A percentile compares a stretch with the other conserved stretches of the same genome.
These are phyloP conservation scores for Lophiostoma macrostomum DNA, from an alignment of 495 filamentous ascomycete species.

Conservation along the genomic window DNA sequence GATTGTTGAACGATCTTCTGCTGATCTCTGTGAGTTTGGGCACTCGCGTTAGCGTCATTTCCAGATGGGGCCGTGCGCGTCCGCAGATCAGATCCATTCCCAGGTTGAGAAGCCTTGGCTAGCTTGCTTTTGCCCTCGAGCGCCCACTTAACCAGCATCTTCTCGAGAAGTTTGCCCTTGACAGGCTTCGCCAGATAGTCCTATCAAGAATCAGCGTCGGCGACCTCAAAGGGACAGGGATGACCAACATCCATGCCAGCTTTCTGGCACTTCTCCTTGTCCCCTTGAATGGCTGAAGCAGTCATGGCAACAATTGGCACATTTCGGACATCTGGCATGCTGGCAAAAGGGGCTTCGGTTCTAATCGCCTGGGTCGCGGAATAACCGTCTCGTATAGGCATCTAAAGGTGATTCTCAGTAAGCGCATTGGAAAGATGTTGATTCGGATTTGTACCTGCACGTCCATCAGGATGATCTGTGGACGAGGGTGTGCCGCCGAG, in stretches of 20 bases:
- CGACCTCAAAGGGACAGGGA: neutral
- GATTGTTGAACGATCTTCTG: conserved; percentile 9
- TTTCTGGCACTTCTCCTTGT: conserved; percentile 69
- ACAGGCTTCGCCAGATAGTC: conserved; percentile 81
- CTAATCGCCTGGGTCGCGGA: conserved; percentile 69
- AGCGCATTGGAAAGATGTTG: too few relatives aligned
- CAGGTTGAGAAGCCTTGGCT: conserved; percentile 1
- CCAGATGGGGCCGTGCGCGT: conserved; percentile 3
- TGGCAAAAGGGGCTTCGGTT: conserved; percentile 56
- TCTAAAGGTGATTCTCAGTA: conserved; percentile 20
- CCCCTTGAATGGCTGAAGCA: conserved; percentile 76
- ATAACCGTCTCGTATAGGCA: conserved; percentile 57
- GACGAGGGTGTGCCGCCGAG: conserved; percentile 44
- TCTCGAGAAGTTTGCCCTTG: conserved; percentile 63
- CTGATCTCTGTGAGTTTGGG: conserved; percentile 13
- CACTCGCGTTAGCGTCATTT: neutral
- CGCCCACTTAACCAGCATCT: conserved; percentile 59
- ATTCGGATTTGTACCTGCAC: conserved; percentile 83
- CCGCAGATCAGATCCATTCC: conserved; percentile 17
- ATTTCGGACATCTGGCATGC: conserved; percentile 46
- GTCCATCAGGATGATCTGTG: conserved; percentile 86
- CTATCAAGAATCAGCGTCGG: conserved; percentile 9
- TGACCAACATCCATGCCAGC: conserved; percentile 66
- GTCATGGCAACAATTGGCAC: conserved; percentile 81
- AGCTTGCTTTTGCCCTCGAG: conserved; percentile 38